These are phyloP conservation scores for Helminthosporium solani DNA, from an alignment of 2,329 filamentous ascomycete genomes.

Conservation along the genomic window DNA sequence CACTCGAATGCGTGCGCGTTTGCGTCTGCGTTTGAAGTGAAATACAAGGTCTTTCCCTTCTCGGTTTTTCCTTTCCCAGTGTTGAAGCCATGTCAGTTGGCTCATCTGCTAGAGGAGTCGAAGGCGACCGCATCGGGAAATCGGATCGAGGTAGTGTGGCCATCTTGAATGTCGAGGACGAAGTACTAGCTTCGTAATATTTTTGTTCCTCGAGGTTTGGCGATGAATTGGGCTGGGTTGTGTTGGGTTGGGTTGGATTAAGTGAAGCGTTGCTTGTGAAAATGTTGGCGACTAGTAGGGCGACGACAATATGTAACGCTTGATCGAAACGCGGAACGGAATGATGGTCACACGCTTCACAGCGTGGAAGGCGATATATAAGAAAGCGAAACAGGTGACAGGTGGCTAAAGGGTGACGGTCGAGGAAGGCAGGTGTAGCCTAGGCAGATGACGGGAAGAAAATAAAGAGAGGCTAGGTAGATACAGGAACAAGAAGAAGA, in stretches of 20 bases:
- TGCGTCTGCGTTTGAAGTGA: conserved; percentile 9
- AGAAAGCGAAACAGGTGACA: not conserved
- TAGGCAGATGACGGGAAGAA: not conserved
- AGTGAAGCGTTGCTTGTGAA: not conserved
- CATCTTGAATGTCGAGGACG: conserved; percentile 1
- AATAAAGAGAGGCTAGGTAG: not conserved
- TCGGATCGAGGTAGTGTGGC: conserved; percentile 4
- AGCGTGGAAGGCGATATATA: not conserved
- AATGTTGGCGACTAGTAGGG: not conserved
- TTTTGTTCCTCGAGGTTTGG: not conserved
- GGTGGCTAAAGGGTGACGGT: not conserved
- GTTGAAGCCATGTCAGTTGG: too few relatives aligned
- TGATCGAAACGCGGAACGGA: conserved; percentile 1
- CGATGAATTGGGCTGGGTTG: not conserved
- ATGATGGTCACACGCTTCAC: not conserved
- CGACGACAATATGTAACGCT: not conserved
- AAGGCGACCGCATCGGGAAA: conserved; percentile 4
- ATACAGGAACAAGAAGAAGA: not conserved
- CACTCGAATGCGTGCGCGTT: conserved; percentile 1
- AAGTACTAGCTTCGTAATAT: not conserved
- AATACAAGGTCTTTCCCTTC: conserved; percentile 15
- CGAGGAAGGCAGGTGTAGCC: not conserved
- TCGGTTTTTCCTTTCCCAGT: too few relatives aligned
- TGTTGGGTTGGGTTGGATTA: not conserved
- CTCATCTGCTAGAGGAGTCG: conserved; percentile 3